These are phyloP conservation scores for Trypethelium eluteriae DNA, from an alignment of 495 filamentous ascomycete species.

Conservation along the genomic window DNA sequence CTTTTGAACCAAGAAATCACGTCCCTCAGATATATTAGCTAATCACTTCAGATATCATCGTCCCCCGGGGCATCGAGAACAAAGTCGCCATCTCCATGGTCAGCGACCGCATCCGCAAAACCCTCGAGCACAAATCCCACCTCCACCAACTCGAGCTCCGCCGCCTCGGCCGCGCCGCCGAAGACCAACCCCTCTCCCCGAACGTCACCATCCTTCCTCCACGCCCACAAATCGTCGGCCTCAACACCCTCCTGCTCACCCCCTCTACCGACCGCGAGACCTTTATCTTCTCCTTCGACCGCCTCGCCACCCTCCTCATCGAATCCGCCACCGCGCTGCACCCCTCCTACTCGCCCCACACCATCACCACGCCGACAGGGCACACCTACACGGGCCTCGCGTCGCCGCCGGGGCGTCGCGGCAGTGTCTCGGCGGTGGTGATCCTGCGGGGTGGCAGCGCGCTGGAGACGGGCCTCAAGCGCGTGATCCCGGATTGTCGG, in stretches of 20 bases:
- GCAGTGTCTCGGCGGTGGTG: constrained; percentile 75
- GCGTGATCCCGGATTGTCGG: constrained; percentile 85
- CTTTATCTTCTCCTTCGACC: constrained; percentile 95
- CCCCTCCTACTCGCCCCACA: constrained; percentile 51
- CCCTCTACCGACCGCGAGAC: constrained; percentile 74
- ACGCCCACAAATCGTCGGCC: constrained; percentile 70
- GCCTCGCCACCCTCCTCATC: constrained; percentile 72
- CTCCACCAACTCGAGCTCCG: constrained; percentile 69
- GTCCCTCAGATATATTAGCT: constrained; percentile 14
- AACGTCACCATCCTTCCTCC: constrained; percentile 64
- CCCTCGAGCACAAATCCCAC: constrained; percentile 74
- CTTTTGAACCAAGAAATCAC: too few relatives aligned
- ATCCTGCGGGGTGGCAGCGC: constrained; percentile 79
- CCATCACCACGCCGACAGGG: constrained; percentile 61
- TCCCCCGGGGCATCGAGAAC: constrained; percentile 90
- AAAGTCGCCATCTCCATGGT: constrained; percentile 90
- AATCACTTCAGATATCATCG: constrained; percentile 66
- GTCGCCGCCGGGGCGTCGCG: constrained; percentile 34
- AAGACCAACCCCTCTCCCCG: constrained; percentile 61
- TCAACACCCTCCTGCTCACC: constrained; percentile 85
- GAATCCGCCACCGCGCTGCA: constrained; percentile 47
- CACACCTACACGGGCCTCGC: constrained; percentile 60
- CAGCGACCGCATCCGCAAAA: constrained; percentile 76
- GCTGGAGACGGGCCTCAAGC: constrained; percentile 77
- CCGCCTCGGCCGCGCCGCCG: constrained; percentile 59